Evolutionary conservation across 2,329 filamentous ascomycete genomes (phyloP).

Genomic region (Neonectria punicea): DNA sequence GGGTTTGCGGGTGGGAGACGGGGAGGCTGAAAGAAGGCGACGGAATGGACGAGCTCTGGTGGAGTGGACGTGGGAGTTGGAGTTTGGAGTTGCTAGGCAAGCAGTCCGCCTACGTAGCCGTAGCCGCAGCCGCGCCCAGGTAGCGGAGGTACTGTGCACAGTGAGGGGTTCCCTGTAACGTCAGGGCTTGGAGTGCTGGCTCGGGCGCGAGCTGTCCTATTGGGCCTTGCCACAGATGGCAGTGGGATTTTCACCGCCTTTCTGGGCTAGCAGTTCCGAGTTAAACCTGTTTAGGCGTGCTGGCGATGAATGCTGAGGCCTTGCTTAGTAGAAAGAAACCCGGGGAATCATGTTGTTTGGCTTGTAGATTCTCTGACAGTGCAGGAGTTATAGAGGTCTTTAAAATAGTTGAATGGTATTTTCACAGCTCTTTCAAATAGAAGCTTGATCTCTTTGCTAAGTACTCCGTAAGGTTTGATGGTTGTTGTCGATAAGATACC

Average conservation of each 20-base stretch:
- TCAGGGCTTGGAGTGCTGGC: background rate
- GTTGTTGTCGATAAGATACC: background rate
- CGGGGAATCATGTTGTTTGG: no score
- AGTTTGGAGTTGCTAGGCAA: slow-evolving; percentile 48
- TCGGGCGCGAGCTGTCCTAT: background rate
- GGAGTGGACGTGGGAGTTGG: slow-evolving; percentile 23
- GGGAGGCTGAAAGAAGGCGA: slow-evolving; percentile 31
- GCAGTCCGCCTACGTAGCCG: slow-evolving; percentile 54
- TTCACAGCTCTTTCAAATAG: background rate
- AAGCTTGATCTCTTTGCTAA: background rate
- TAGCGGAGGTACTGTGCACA: background rate
- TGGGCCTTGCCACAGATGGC: slow-evolving; percentile 2
- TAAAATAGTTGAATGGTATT: background rate
- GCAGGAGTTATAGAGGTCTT: no score
- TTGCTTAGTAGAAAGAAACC: background rate
- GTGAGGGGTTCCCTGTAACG: slow-evolving; percentile 7
- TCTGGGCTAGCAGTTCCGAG: background rate
- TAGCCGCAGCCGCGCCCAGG: slow-evolving; percentile 43
- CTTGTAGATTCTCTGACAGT: background rate
- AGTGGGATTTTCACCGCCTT: slow-evolving; percentile 16
- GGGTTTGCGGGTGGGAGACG: slow-evolving; percentile 24
- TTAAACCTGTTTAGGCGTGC: slow-evolving; percentile 14
- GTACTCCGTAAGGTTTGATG: background rate
- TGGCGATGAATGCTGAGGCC: background rate
- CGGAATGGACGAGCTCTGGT: slow-evolving; percentile 36